These are phyloP conservation scores for Trichosporon inkin DNA, from an alignment of 1,284 basidiomycete genomes.

Conservation along the genomic window DNA sequence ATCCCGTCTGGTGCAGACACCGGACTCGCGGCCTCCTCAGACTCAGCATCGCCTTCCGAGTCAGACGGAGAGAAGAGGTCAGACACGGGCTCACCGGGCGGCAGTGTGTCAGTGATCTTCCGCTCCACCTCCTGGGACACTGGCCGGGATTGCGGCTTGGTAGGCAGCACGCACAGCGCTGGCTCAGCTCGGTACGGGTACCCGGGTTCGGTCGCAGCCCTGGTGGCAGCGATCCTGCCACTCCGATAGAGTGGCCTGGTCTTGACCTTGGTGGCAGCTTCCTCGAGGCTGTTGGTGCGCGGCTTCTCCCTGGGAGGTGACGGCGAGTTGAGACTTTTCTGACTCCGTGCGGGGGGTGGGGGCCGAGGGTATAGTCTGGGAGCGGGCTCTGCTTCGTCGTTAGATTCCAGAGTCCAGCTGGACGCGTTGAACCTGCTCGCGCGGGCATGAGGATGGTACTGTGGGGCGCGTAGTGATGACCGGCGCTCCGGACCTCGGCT, in stretches of 20 bases:
- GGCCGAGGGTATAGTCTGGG: not conserved
- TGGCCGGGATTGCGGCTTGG: not conserved
- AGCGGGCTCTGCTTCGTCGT: not conserved
- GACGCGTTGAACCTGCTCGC: not conserved
- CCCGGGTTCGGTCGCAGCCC: not conserved
- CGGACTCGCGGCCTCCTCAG: not conserved
- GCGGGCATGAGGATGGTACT: not conserved
- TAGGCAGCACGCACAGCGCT: not conserved
- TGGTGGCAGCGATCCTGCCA: not conserved
- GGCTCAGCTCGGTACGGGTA: not conserved
- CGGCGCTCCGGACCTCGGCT: not conserved
- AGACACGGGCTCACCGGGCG: not conserved
- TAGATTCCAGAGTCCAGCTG: not conserved
- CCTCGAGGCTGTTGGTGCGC: not conserved
- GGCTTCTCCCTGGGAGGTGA: not conserved
- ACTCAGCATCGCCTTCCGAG: not conserved
- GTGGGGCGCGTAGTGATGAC: not conserved
- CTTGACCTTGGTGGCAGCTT: not conserved
- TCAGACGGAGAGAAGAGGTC: not conserved
- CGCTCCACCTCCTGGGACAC: not conserved
- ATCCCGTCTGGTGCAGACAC: not conserved
- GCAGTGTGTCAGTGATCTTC: not conserved
- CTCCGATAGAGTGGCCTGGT: not conserved
- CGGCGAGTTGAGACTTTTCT: not conserved
- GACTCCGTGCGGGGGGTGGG: not conserved